Evolutionary conservation across 768 basidiomycete species (phyloP).

Genomic region (Pholiota conissans): DNA sequence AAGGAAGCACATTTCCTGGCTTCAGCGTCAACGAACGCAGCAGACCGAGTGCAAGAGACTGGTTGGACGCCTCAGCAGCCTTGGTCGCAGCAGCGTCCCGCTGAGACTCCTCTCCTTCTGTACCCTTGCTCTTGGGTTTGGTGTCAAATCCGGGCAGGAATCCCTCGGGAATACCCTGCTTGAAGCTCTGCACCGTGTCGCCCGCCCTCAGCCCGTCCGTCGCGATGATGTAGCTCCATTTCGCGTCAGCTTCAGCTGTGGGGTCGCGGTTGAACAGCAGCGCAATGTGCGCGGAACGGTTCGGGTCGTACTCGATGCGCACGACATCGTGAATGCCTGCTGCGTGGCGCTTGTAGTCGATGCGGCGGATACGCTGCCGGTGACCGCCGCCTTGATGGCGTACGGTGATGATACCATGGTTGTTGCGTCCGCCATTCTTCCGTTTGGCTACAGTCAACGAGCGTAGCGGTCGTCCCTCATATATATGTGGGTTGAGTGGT

Average conservation of each 20-base stretch:
- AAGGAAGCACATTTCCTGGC: slow-evolving; percentile 90
- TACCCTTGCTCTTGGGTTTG: slow-evolving; percentile 15
- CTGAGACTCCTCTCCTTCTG: slow-evolving; percentile 12
- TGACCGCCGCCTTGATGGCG: slow-evolving; percentile 92
- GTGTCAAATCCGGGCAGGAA: slow-evolving; percentile 55
- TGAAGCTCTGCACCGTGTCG: slow-evolving; percentile 83
- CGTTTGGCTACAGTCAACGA: slow-evolving; percentile 80
- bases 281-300: slow-evolving; percentile 92
- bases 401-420: slow-evolving; percentile 82
- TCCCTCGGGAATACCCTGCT: slow-evolving; percentile 77
- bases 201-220: slow-evolving; percentile 89
- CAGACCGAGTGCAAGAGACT: slow-evolving; percentile 78
- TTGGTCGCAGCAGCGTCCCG: slow-evolving; percentile 15
- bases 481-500: slow-evolving; percentile 82
- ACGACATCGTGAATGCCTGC: slow-evolving; percentile 86
- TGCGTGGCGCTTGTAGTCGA: slow-evolving; percentile 84
- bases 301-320: slow-evolving; percentile 96
- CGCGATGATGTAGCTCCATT: slow-evolving; percentile 92
- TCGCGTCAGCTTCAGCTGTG: slow-evolving; percentile 48
- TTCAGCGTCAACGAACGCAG: slow-evolving; percentile 83
- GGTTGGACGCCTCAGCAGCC: slow-evolving; percentile 37
- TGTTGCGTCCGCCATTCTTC: slow-evolving; percentile 84
- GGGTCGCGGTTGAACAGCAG: slow-evolving; percentile 68
- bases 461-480: slow-evolving; percentile 82
- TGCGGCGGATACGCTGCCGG: slow-evolving; percentile 75